Percentiles rank a stretch among this genome's conserved stretches.
These are phyloP conservation scores for Lignosus rhinocerotis DNA, from an alignment of 1,284 basidiomycete species.

Conservation along the genomic window DNA sequence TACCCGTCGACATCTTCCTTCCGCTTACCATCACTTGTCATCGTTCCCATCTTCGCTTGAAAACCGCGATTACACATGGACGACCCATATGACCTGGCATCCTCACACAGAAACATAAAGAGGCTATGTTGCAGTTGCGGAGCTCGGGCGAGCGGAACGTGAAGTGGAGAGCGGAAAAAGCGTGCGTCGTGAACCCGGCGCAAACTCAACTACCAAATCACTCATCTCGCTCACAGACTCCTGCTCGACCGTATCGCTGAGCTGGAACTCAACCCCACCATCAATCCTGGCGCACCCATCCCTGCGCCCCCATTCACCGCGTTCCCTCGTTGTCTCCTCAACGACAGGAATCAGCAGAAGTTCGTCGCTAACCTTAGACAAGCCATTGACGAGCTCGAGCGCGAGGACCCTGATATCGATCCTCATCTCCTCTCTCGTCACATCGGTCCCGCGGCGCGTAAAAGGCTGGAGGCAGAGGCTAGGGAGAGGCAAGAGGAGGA, in stretches of 20 bases:
- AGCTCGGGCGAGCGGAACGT: conserved; percentile 59
- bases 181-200: conserved; percentile 43
- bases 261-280: conserved; percentile 44
- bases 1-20: background rate
- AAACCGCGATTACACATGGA: background rate
- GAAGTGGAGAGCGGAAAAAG: conserved; percentile 56
- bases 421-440: conserved; percentile 49
- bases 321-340: conserved; percentile 48
- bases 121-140: conserved; percentile 50
- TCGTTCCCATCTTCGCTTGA: conserved; percentile 4
- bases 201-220: conserved; percentile 6
- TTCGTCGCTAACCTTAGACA: conserved; percentile 49
- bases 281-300: conserved; percentile 23
- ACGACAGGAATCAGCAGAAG: conserved; percentile 34
- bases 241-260: conserved; percentile 61
- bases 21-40: conserved; percentile 3
- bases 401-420: conserved; percentile 47
- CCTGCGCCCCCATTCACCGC: conserved; percentile 39
- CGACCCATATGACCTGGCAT: conserved; percentile 24
- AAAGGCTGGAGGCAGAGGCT: conserved; percentile 45
- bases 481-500: conserved; percentile 44
- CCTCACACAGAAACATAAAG: conserved; percentile 53
- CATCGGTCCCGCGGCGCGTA: conserved; percentile 45
- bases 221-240: conserved; percentile 37
- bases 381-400: conserved; percentile 48